phyloP scores from a whole-genome alignment of 345 rosid genomes.

The Kandelia obovata region DNA sequence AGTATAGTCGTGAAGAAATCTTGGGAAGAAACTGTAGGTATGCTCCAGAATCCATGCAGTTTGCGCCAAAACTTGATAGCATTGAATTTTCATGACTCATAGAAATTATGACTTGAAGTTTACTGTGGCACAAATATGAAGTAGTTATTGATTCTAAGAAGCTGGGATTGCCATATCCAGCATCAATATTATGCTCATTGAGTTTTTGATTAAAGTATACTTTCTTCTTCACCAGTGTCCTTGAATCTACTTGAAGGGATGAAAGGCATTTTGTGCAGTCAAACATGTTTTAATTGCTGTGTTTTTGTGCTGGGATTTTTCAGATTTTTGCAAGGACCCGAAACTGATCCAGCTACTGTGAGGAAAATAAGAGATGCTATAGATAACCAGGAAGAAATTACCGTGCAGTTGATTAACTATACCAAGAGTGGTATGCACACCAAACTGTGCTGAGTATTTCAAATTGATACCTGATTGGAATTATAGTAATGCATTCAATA shows the following conservation, averaged over 20 bases:
- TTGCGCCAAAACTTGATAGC: not conserved
- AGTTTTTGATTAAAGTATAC: too few species aligned
- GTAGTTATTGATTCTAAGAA: too few species aligned
- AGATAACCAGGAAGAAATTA: slow-evolving; percentile 82
- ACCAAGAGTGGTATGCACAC: slow-evolving; percentile 71
- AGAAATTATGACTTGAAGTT: not conserved
- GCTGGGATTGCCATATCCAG: too few species aligned
- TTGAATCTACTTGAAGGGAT: not conserved
- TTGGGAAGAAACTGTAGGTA: slow-evolving; percentile 96
- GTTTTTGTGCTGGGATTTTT: slow-evolving; percentile 6
- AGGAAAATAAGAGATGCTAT: slow-evolving; percentile 84
- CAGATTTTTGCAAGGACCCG: slow-evolving; percentile 97
- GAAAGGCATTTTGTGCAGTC: not conserved
- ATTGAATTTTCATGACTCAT: not conserved
- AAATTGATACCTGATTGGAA: not conserved
- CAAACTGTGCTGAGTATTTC: not conserved
- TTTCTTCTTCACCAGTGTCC: too few species aligned
- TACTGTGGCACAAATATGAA: too few species aligned
- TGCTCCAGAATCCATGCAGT: not conserved
- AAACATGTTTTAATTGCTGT: not conserved
- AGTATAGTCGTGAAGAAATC: slow-evolving; percentile 95
- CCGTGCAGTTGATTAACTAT: slow-evolving; percentile 92
- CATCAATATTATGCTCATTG: too few species aligned
- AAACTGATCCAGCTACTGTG: slow-evolving; percentile 90
- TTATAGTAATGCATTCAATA: too few species aligned